Percentiles rank a stretch among this genome's conserved stretches.
phyloP scores from a whole-genome alignment of 2,329 filamentous ascomycete species.

The Fusarium nanum region DNA sequence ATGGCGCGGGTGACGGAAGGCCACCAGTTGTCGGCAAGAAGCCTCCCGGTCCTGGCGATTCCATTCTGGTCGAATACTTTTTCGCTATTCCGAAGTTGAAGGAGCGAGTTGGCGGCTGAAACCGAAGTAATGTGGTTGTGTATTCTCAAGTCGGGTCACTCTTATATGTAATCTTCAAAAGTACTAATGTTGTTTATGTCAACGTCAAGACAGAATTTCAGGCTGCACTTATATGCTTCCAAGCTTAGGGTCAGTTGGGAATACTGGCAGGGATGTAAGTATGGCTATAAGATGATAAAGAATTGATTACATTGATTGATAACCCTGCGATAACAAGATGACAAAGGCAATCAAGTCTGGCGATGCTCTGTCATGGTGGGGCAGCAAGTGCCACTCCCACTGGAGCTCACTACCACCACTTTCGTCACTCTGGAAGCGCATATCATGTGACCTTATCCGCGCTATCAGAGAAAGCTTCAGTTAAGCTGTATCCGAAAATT shows the following conservation, averaged over 20 bases:
- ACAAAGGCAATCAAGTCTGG: conserved; percentile 12
- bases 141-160: neutral
- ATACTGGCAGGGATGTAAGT: neutral
- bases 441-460: conserved; percentile 45
- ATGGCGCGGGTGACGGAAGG: conserved; percentile 67
- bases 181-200: neutral
- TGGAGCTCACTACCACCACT: neutral
- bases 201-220: neutral
- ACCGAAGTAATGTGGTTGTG: neutral
- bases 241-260: neutral
- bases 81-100: neutral
- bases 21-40: conserved; percentile 60
- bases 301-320: conserved; percentile 4
- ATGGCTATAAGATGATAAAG: neutral
- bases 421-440: conserved; percentile 1
- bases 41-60: conserved; percentile 56
- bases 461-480: conserved; percentile 38
- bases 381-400: conserved; percentile 4
- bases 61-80: neutral
- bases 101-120: neutral
- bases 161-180: neutral
- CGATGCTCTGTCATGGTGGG: conserved; percentile 37
- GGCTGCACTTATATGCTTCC: neutral
- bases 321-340: conserved; percentile 18
- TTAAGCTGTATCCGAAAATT: conserved; percentile 42